Evolutionary conservation across 164 flowering plant species (phyloP).

Genomic region (Litsea cubeba): DNA sequence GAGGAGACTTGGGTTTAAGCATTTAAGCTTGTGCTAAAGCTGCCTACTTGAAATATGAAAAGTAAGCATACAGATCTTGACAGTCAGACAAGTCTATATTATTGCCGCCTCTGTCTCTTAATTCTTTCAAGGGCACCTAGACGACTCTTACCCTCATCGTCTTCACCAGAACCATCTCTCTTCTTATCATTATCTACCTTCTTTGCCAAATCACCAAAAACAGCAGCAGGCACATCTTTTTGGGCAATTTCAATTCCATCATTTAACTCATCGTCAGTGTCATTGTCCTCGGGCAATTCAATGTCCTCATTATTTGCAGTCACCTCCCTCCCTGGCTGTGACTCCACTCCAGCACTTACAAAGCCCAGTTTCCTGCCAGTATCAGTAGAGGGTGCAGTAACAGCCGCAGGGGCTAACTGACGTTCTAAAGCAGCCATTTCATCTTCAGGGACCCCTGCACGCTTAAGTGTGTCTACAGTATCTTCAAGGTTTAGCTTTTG

Average conservation of each 20-base stretch:
- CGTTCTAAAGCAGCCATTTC: slow-evolving; percentile 94
- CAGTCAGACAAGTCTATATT: background rate
- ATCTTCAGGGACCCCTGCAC: slow-evolving; percentile 81
- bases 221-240: slow-evolving; percentile 75
- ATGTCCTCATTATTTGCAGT: slow-evolving; percentile 67
- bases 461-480: slow-evolving; percentile 69
- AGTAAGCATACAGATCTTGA: background rate
- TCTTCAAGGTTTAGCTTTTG: slow-evolving; percentile 59
- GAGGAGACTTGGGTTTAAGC: no score
- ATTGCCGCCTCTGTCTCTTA: slow-evolving; percentile 39
- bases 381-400: slow-evolving; percentile 28
- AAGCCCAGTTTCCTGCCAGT: slow-evolving; percentile 53
- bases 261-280: slow-evolving; percentile 48
- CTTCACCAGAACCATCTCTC: slow-evolving; percentile 17
- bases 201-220: slow-evolving; percentile 67
- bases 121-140: slow-evolving; percentile 83
- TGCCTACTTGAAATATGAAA: no score
- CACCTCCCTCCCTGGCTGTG: slow-evolving; percentile 30
- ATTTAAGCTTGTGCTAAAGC: no score
- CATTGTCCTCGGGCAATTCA: slow-evolving; percentile 74
- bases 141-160: slow-evolving; percentile 23
- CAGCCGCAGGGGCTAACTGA: slow-evolving; percentile 51
- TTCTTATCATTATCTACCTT: slow-evolving; percentile 37
- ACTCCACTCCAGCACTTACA: slow-evolving; percentile 86
- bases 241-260: slow-evolving; percentile 69